phyloP scores from a whole-genome alignment of 2,329 filamentous ascomycete species.

The Colletotrichum higginsianum region DNA sequence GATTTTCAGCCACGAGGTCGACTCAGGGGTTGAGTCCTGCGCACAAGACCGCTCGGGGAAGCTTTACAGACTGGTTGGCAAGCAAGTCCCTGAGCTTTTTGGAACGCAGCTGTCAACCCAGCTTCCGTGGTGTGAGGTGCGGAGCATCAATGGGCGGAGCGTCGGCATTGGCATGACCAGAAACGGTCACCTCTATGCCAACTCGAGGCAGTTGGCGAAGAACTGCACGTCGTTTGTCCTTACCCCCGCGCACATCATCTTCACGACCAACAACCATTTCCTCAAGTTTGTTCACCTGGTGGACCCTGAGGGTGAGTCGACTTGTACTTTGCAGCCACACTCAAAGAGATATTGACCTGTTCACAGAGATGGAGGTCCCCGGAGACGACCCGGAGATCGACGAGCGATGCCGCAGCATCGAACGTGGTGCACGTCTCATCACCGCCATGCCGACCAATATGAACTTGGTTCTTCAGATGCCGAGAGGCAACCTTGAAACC shows the following conservation, averaged over 20 bases:
- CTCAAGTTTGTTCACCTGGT: conserved; percentile 94
- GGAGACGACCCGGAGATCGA: conserved; percentile 91
- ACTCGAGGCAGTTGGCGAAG: conserved; percentile 80
- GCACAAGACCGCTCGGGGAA: conserved; percentile 64
- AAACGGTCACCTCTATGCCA: conserved; percentile 84
- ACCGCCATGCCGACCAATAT: conserved; percentile 92
- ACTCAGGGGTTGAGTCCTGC: conserved; percentile 52
- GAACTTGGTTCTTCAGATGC: conserved; percentile 92
- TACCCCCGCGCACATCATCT: conserved; percentile 86
- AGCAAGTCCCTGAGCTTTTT: conserved; percentile 22
- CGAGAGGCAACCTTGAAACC: conserved; percentile 94
- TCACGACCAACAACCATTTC: conserved; percentile 92
- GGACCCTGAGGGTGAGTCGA: conserved; percentile 71
- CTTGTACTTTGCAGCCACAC: no score
- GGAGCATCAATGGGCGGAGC: conserved; percentile 23
- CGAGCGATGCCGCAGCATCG: conserved; percentile 91
- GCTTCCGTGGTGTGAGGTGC: conserved; percentile 66
- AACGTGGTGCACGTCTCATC: conserved; percentile 88
- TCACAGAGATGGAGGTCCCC: conserved; percentile 82
- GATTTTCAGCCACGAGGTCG: conserved; percentile 53
- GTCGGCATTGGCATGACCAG: conserved; percentile 77
- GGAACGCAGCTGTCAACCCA: conserved; percentile 49
- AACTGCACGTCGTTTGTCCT: conserved; percentile 94
- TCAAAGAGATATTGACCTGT: conserved; percentile 44
- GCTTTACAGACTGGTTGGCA: conserved; percentile 56